Conservation (phyloP, 2,329 filamentous ascomycete species). For the Beauveria caledonica region DNA sequence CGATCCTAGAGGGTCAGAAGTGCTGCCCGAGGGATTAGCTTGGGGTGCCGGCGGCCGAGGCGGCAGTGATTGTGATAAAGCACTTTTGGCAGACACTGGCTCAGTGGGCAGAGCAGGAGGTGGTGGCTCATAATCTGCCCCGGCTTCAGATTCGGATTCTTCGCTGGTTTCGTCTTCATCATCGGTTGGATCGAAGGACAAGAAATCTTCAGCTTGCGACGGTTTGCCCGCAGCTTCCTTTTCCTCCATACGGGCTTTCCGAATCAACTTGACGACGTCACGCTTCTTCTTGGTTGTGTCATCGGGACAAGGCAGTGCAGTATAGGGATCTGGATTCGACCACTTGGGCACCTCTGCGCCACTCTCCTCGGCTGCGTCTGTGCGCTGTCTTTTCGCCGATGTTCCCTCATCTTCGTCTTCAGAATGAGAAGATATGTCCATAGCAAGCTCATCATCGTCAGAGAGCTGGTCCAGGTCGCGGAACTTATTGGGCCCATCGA, state of each 20-base stretch:
- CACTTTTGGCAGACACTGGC: neutral
- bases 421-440: constrained; percentile 47
- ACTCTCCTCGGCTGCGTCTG: constrained; percentile 23
- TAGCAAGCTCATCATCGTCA: constrained; percentile 55
- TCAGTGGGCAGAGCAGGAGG: constrained; percentile 4
- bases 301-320: constrained; percentile 71
- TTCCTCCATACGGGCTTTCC: constrained; percentile 69
- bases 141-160: constrained; percentile 11
- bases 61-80: constrained; percentile 13
- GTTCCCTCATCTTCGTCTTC: constrained; percentile 27
- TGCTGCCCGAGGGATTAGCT: constrained; percentile 17
- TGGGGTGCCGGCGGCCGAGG: constrained; percentile 15
- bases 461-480: constrained; percentile 49
- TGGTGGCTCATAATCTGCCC: constrained; percentile 15
- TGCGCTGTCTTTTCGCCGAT: constrained; percentile 27
- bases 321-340: constrained; percentile 96
- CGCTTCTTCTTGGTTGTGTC: constrained; percentile 66
- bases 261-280: constrained; percentile 84
- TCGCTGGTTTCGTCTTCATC: constrained; percentile 33
- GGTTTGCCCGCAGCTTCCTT: constrained; percentile 41
- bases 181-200: constrained; percentile 68
- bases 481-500: constrained; percentile 41
- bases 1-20: constrained; percentile 44
- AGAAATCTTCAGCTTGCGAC: constrained; percentile 70
- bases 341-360: constrained; percentile 59